Conservation (phyloP, 257 asterid species). For the Lycium barbarum region DNA sequence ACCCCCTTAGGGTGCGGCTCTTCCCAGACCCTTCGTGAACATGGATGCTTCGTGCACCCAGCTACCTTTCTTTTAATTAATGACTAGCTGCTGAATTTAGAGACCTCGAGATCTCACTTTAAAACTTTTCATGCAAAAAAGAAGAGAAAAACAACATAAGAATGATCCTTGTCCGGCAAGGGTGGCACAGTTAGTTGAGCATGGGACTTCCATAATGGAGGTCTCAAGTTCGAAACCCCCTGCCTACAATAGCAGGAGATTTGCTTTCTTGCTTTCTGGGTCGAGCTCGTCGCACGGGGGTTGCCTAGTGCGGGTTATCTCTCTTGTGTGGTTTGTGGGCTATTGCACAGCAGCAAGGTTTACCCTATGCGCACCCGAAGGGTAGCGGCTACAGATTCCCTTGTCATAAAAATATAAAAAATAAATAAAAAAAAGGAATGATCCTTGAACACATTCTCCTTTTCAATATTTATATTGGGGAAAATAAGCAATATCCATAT, state of each 20-base stretch:
- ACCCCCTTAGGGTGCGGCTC: not conserved
- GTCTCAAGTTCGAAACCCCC: too few species aligned
- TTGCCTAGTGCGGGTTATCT: too few species aligned
- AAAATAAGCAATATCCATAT: not conserved
- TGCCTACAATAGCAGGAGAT: too few species aligned
- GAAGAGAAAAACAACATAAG: not conserved
- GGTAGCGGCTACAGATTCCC: too few species aligned
- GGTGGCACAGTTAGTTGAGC: too few species aligned
- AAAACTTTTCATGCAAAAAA: not conserved
- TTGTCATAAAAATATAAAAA: not conserved
- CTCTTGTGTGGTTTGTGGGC: too few species aligned
- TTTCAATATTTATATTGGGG: slow-evolving; percentile 15
- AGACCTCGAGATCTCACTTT: not conserved
- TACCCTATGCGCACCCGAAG: too few species aligned
- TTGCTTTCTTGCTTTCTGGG: too few species aligned
- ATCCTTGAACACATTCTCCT: not conserved
- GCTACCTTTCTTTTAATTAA: not conserved
- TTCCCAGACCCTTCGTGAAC: not conserved
- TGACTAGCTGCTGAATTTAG: not conserved
- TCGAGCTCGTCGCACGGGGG: too few species aligned
- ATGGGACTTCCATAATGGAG: too few species aligned
- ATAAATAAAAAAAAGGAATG: not conserved
- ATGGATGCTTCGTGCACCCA: not conserved
- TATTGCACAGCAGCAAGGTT: too few species aligned
- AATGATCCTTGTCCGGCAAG: not conserved